Conservation (phyloP, 495 filamentous ascomycete genomes). For the Neurospora sp. region DNA sequence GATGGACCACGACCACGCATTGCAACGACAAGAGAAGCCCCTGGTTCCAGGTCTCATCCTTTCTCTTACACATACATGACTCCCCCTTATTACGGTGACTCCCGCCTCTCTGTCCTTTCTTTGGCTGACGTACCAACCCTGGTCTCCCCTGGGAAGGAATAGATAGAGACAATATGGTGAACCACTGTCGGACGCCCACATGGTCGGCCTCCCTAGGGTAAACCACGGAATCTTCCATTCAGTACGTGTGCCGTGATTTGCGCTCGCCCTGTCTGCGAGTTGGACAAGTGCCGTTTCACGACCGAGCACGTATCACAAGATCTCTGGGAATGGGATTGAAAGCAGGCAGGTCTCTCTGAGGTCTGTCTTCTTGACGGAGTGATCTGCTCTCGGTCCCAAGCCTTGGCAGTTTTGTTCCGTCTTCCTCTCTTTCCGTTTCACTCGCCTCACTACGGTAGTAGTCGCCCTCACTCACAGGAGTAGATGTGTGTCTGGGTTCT, state of each 20-base stretch:
- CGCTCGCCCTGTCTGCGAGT: neutral
- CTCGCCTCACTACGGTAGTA: neutral
- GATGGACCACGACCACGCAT: neutral
- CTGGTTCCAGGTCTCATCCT: neutral
- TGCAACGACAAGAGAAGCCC: neutral
- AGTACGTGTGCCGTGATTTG: neutral
- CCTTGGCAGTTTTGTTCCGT: neutral
- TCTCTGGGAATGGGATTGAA: neutral
- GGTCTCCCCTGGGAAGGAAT: neutral
- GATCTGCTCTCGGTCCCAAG: neutral
- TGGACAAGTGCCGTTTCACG: neutral
- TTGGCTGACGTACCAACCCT: neutral
- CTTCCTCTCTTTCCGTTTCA: neutral
- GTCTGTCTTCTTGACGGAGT: neutral
- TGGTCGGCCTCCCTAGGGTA: neutral
- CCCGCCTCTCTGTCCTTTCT: neutral
- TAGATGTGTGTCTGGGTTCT: neutral
- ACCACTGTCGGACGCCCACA: neutral
- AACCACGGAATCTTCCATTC: neutral
- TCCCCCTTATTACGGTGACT: neutral
- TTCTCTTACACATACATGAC: neutral
- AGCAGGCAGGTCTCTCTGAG: neutral
- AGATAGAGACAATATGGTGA: neutral
- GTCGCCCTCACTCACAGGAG: neutral
- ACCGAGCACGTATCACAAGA: neutral